Evolutionary conservation across 2,329 filamentous ascomycete species (phyloP).

Genomic region (Gremmenia infestans): DNA sequence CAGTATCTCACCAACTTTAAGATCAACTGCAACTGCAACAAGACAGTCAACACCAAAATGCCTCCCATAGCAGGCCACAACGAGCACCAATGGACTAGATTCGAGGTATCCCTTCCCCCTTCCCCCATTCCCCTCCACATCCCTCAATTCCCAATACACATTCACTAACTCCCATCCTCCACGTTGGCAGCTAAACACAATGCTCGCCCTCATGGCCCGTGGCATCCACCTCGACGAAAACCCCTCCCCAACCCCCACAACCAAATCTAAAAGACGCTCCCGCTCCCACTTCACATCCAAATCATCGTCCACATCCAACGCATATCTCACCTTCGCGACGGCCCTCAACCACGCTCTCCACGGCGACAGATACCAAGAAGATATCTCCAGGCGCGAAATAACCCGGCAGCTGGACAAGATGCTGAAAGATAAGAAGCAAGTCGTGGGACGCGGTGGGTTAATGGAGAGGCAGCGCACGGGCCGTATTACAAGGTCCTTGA

Average conservation of each 20-base stretch:
- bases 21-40: neutral
- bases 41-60: slow-evolving; percentile 1
- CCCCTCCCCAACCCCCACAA: too few species aligned
- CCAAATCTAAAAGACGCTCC: slow-evolving; percentile 15
- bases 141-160: neutral
- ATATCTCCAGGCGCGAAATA: slow-evolving; percentile 26
- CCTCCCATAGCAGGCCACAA: slow-evolving; percentile 1
- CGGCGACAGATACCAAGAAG: slow-evolving; percentile 14
- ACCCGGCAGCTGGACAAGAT: slow-evolving; percentile 25
- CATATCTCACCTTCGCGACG: slow-evolving; percentile 25
- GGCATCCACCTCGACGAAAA: slow-evolving; percentile 20
- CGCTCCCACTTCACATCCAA: neutral
- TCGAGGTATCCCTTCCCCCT: slow-evolving; percentile 11
- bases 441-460: slow-evolving; percentile 21
- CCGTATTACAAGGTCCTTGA: slow-evolving; percentile 28
- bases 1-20: neutral
- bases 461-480: slow-evolving; percentile 21
- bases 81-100: slow-evolving; percentile 13
- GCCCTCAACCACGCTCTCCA: slow-evolving; percentile 30
- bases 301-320: neutral
- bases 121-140: neutral
- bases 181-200: slow-evolving; percentile 16
- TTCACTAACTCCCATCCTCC: neutral
- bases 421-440: slow-evolving; percentile 18
- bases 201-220: slow-evolving; percentile 28